Evolutionary conservation across 2,329 filamentous ascomycete genomes (phyloP), one percentile per base, ranked within the genome.

Genomic region (Chrysosporium queenslandicum): DNA sequence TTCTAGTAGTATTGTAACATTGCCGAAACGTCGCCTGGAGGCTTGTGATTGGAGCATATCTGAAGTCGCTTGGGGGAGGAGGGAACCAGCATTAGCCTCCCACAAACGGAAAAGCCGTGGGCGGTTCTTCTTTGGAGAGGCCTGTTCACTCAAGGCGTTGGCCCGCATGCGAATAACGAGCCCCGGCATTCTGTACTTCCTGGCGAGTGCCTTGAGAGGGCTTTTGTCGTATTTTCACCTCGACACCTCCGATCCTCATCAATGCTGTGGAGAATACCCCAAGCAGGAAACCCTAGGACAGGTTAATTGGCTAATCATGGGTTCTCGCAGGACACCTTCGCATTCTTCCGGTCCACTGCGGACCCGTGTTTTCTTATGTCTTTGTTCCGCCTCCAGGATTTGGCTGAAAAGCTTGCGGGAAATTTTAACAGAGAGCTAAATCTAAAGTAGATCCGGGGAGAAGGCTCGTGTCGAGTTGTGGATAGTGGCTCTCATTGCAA

Each of bases 381-480:
- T 46, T 46, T 46, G 43, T 46, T 29, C 18, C 9, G 23, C 21
- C 30, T 30, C 43, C 29, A 23, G 43, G 18, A 46, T 46, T 23
- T 34, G 18, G 27, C 29, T 46, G 16, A 14, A 23, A 23, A 20
- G 30, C 30, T 20, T 12, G 29, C 29, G 30, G 30, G 18, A 34
- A 11, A 20, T n/a, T n/a, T n/a, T n/a, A n/a, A n/a, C n/a, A n/a
- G n/a, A n/a, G 21, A 43, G 23, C 40, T 23, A 6, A 20, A 23
- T 23, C 39, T 14, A 14, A 41, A 43, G 39, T 25, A n/a, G 40
- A 14, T 43, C 21, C 21, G 20, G 40, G 40, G 12, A 21, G 9
- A 30, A 45, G 25, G 16, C 21, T 18, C 18, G 36, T n/a, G 20
- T 29, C 14, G 16, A 5, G 43, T 34, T 14, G 18, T 36, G 29